Conservation (phyloP, 768 basidiomycete species). For the Fistulinella prunicolor region DNA sequence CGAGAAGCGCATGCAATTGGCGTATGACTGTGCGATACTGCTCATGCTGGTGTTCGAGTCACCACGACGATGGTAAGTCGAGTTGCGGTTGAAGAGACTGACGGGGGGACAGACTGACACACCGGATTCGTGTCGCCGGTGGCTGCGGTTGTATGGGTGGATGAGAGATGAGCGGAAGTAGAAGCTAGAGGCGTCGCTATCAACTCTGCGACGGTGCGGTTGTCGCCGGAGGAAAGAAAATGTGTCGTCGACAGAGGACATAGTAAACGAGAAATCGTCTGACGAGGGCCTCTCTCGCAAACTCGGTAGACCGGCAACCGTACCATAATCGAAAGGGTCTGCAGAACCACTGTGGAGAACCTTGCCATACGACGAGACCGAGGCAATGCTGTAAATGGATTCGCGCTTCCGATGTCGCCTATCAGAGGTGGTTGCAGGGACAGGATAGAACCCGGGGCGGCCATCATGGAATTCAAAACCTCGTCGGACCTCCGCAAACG, state of each 20-base stretch:
- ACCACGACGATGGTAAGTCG: slow-evolving; percentile 47
- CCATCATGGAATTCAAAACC: slow-evolving; percentile 70
- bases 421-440: slow-evolving; percentile 38
- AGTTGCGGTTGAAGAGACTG: slow-evolving; percentile 70
- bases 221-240: slow-evolving; percentile 56
- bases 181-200: slow-evolving; percentile 77
- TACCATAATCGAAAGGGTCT: slow-evolving; percentile 75
- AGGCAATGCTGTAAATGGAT: slow-evolving; percentile 71
- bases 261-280: slow-evolving; percentile 56
- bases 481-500: slow-evolving; percentile 75
- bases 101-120: slow-evolving; percentile 63
- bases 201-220: slow-evolving; percentile 51
- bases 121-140: slow-evolving; percentile 62
- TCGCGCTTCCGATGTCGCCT: slow-evolving; percentile 47
- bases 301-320: slow-evolving; percentile 37
- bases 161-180: slow-evolving; percentile 47
- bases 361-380: slow-evolving; percentile 74
- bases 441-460: slow-evolving; percentile 66
- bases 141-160: slow-evolving; percentile 43
- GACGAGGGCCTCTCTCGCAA: slow-evolving; percentile 54
- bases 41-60: slow-evolving; percentile 59
- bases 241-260: slow-evolving; percentile 64
- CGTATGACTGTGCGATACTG: slow-evolving; percentile 57
- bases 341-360: slow-evolving; percentile 57
- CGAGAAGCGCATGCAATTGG: slow-evolving; percentile 51